A percentile compares a stretch with the other conserved stretches of the same genome.
Conservation (phyloP, 176 grass and related monocot species). For the Bromus sterilis region DNA sequence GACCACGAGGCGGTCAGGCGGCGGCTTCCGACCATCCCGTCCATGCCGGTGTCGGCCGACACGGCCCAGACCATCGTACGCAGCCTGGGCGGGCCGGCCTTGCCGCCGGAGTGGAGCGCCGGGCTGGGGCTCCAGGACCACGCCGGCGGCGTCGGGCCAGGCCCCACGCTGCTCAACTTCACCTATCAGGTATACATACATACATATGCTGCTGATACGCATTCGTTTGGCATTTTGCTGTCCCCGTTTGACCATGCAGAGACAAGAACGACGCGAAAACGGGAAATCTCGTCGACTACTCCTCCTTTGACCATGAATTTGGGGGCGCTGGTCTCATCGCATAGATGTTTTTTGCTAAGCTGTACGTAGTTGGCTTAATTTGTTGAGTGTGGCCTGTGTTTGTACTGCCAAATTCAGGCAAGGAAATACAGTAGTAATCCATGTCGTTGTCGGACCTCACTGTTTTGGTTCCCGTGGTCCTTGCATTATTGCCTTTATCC, state of each 20-base stretch:
- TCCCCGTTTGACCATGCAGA: background rate
- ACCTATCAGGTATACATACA: constrained; percentile 52
- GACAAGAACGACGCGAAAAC: background rate
- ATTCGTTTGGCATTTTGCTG: background rate
- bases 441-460: background rate
- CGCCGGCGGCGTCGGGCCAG: constrained; percentile 44
- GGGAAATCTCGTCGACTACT: background rate
- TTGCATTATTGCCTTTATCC: background rate
- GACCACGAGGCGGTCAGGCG: constrained; percentile 39
- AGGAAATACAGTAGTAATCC: background rate
- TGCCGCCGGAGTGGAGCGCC: constrained; percentile 44
- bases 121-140: background rate
- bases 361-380: no score
- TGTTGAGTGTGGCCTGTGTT: background rate
- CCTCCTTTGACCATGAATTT: background rate
- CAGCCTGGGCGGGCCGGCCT: constrained; percentile 43
- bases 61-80: constrained; percentile 48
- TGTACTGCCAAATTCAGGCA: background rate
- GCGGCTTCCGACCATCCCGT: constrained; percentile 69
- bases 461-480: background rate
- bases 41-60: constrained; percentile 66
- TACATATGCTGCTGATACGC: background rate
- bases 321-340: no score
- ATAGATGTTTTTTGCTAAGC: no score
- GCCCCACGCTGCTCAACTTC: constrained; percentile 72